These are phyloP conservation scores for Gracilariopsis chorda DNA, from an alignment of 23 red algal species.

Conservation along the genomic window DNA sequence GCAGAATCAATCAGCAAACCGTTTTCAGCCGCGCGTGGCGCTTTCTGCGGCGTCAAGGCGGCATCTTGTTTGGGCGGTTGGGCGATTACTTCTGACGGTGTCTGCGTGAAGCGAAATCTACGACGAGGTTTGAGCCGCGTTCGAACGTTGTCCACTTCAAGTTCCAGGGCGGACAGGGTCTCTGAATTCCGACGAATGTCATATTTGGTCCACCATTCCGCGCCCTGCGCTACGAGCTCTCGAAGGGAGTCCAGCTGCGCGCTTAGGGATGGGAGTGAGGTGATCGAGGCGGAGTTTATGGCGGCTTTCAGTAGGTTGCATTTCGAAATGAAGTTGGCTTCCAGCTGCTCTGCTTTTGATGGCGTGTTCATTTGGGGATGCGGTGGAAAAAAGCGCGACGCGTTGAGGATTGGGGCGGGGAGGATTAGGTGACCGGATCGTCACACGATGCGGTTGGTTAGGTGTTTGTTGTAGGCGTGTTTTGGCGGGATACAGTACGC, in stretches of 20 bases:
- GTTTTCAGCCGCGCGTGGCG: neutral
- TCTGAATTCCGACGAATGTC: conserved; percentile 9
- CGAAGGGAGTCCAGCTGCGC: neutral
- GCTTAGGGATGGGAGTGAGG: neutral
- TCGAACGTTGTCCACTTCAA: neutral
- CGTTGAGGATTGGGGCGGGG: too few species aligned
- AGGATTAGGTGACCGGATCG: too few species aligned
- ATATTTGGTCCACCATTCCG: conserved; percentile 19
- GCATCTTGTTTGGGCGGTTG: neutral
- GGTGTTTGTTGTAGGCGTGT: too few species aligned
- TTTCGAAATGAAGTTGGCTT: neutral
- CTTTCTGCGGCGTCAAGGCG: neutral
- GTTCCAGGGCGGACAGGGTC: neutral
- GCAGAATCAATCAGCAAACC: neutral
- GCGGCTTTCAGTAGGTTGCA: neutral
- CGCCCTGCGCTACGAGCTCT: neutral
- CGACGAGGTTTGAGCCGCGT: neutral
- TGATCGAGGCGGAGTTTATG: neutral
- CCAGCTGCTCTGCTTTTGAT: neutral
- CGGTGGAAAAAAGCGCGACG: too few species aligned
- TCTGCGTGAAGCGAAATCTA: neutral
- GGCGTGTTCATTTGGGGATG: neutral
- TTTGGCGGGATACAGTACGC: too few species aligned
- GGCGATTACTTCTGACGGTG: neutral
- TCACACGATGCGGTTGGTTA: too few species aligned